Evolutionary conservation across 106 monocot genomes (phyloP), one percentile per base, ranked within the genome.

Genomic region (Alisma plantagoaquatica): DNA sequence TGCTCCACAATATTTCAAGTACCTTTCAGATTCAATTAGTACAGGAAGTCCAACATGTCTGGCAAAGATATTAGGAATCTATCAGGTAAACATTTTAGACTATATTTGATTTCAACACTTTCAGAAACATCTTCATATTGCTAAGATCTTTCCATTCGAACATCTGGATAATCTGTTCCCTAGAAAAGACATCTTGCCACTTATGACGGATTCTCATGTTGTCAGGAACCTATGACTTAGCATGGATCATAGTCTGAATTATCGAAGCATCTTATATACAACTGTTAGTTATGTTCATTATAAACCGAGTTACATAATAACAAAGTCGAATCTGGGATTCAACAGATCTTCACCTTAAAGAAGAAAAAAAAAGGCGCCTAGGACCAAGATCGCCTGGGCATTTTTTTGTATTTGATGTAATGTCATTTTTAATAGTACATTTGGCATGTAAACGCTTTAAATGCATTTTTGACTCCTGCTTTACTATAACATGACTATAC

Each of bases 1-100:
- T 71, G 86, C 73, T 28, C 65, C 76, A 9, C 79, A 72, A 29
- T 92, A 92, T 50, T 92, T 92, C 26, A 83, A 79, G 52, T 92
- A 92, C 66, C 48, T 87, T 6, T 73, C 70, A 1, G 92, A 87
- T 45, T 87, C 86, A 3, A 92, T 92, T 29, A 68, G 63, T 33
- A 86, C 79, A 19, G 70, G 82, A 62, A 77, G 86, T 35, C 86
- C 92, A 3, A 87, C 82, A 9, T 92, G 82, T 66, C 51, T 92
- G 52, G 86, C 92, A 44, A 92, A 92, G 58, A 86, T 87, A 46
- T 49, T 92, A 26, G 92, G 92, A 35, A 92, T 87, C 35, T 92
- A 83, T 55, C 86, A 92, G 82, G 82, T 85, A 75, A 18, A 19
- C 52, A 62, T 16, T 55, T 23, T 16, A 32, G 38, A 60, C 9